phyloP scores from a whole-genome alignment of 2,329 filamentous ascomycete genomes.

The Mycosphaerella sp. region DNA sequence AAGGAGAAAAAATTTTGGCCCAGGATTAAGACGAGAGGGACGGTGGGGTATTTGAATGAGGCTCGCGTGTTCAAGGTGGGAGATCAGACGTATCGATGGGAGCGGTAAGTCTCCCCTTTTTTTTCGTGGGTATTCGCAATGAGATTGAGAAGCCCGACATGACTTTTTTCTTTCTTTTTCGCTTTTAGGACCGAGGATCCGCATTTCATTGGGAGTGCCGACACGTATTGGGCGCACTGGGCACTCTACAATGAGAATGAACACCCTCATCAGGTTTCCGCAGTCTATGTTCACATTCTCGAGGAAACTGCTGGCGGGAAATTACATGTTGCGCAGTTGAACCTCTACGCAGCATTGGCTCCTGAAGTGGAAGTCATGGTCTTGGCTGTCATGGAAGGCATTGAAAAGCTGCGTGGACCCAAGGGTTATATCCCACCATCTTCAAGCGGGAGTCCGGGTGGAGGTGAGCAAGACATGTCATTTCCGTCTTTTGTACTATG shows the following conservation, averaged over 20 bases:
- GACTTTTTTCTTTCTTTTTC: neutral
- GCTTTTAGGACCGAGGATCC: neutral
- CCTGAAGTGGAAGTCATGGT: neutral
- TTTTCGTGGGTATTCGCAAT: neutral
- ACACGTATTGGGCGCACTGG: slow-evolving; percentile 1
- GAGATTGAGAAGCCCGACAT: neutral
- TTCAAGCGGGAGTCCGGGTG: too few species aligned
- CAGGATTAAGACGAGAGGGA: neutral
- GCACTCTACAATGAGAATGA: neutral
- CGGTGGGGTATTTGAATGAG: neutral
- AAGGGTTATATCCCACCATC: neutral
- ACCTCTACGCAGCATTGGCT: neutral
- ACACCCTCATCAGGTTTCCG: neutral
- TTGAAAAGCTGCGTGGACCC: neutral
- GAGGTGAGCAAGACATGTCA: neutral
- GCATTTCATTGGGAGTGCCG: slow-evolving; percentile 1
- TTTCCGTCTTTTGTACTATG: neutral
- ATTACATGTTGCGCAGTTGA: slow-evolving; percentile 1
- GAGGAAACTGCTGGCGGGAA: neutral
- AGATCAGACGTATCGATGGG: neutral
- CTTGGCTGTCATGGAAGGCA: slow-evolving; percentile 1
- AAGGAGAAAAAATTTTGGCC: neutral
- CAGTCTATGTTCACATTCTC: neutral
- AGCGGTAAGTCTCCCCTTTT: neutral
- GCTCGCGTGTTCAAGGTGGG: neutral